phyloP scores from a whole-genome alignment of 2,329 filamentous ascomycete species.

The Plenodomus biglobosus region DNA sequence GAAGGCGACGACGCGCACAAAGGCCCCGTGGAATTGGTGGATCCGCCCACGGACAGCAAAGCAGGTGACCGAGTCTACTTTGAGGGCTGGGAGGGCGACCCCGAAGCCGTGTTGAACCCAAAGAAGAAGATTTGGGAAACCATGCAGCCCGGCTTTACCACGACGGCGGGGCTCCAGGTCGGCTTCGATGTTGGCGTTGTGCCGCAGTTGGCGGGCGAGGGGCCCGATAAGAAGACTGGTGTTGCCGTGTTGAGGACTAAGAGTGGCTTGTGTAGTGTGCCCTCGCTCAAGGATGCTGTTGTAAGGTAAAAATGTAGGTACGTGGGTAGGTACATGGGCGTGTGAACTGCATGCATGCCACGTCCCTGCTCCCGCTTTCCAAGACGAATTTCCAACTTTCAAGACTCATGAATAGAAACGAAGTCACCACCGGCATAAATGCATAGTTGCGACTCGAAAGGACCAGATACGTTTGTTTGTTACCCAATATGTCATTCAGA shows the following conservation, averaged over 20 bases:
- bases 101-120: slow-evolving; percentile 90
- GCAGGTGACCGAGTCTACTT: slow-evolving; percentile 91
- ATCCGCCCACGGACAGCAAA: slow-evolving; percentile 73
- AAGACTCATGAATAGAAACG: too few species aligned
- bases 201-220: slow-evolving; percentile 73
- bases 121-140: slow-evolving; percentile 99
- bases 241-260: slow-evolving; percentile 70
- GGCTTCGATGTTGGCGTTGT: slow-evolving; percentile 81
- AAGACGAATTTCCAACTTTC: too few species aligned
- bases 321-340: background rate
- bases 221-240: slow-evolving; percentile 57
- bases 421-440: too few species aligned
- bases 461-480: too few species aligned
- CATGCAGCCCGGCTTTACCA: slow-evolving; percentile 94
- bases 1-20: slow-evolving; percentile 85
- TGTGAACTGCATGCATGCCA: too few species aligned
- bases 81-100: slow-evolving; percentile 90
- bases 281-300: slow-evolving; percentile 74
- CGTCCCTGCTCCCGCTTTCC: too few species aligned
- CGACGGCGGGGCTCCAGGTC: slow-evolving; percentile 76
- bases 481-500: too few species aligned
- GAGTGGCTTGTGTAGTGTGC: slow-evolving; percentile 81
- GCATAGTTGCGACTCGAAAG: too few species aligned
- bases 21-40: slow-evolving; percentile 89
- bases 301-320: slow-evolving; percentile 65